Base-by-base conservation (phyloP, 371 early-diverging fungal species). In the Rhizopus arrhizus region DNA sequence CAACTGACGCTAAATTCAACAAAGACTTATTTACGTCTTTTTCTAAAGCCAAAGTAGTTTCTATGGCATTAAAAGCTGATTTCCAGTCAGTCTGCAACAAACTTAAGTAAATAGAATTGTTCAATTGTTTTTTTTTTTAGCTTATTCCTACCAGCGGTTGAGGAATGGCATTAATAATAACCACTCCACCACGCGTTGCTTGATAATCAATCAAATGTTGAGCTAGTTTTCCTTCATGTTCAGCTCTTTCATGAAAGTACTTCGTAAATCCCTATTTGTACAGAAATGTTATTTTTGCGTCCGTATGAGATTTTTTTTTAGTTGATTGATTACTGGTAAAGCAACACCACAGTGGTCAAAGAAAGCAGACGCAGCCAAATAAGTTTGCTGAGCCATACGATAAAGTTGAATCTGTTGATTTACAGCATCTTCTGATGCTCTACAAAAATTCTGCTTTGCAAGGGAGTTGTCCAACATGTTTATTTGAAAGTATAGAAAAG, bases 11-110 rank as follows among this genome's bases (percentile, higher is more conserved):
- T 38, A 88, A 75, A 53, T 77, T 80, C 16, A 88, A 62, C 28
- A 87, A 65, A 29, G 82, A 74, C 51, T 81, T 77, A 75, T 88
- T 88, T 48, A 88, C 86, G 61, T 82, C 85, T 48, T 78, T 78
- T 58, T 78, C 78, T 15, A 78, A 57, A 22, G 57, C 52, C 29
- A 78, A 65, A 42, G 69, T 70, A 7, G 78, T 63, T 55, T 78
- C 78, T 67, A 66, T n/a, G 29, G 80, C 80, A 54, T 65, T 68
- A 22, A 59, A 56, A 40, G 75, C 75, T 22, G 75, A 72, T 41
- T 68, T 61, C 68, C 72, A 78, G 31, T 74, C 69, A 10, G 55
- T 53, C 70, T 73, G 63, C 31, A 52, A 43, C 1, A 43, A 46
- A 50, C 29, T 47, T 53, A 61, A 62, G 54, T 16, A 33, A 29